phyloP scores from a whole-genome alignment of 352 stramenopile species.

The Pythium diclinum region DNA sequence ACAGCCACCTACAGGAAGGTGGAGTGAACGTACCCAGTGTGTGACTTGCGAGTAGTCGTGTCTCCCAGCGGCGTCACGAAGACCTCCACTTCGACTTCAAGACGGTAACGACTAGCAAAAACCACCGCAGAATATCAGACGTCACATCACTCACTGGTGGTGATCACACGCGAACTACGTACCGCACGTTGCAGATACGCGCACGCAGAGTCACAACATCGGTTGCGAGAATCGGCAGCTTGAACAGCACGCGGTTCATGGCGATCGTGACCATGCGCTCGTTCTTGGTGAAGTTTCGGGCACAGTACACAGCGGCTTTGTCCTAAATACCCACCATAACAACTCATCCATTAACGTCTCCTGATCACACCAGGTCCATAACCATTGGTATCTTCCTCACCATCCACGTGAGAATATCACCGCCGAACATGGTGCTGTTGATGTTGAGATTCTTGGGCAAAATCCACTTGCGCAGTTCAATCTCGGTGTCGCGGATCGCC shows the following conservation, averaged over 20 bases:
- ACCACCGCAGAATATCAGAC: neutral
- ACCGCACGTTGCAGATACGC: slow-evolving; percentile 65
- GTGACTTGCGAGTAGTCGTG: slow-evolving; percentile 39
- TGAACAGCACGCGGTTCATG: slow-evolving; percentile 76
- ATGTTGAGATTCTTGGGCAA: slow-evolving; percentile 68
- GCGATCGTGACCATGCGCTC: slow-evolving; percentile 73
- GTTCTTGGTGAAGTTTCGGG: slow-evolving; percentile 71
- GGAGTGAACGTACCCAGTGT: slow-evolving; percentile 38
- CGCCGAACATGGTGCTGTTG: slow-evolving; percentile 68
- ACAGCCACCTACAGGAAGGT: neutral
- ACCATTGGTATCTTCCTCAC: slow-evolving; percentile 16
- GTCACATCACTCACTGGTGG: neutral
- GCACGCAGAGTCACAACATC: slow-evolving; percentile 63
- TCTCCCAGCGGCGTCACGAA: slow-evolving; percentile 40
- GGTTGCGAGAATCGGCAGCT: slow-evolving; percentile 51
- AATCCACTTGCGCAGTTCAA: slow-evolving; percentile 73
- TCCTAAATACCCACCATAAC: slow-evolving; percentile 32
- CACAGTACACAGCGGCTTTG: slow-evolving; percentile 60
- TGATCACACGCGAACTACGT: slow-evolving; percentile 7
- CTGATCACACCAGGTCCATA: neutral
- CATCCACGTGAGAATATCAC: slow-evolving; percentile 63
- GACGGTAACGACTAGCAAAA: slow-evolving; percentile 37
- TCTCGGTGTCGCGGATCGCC: slow-evolving; percentile 50
- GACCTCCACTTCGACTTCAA: slow-evolving; percentile 69
- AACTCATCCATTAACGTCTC: neutral